These are phyloP conservation scores for Panicum hallii DNA, from an alignment of 202 grass and related monocot genomes.

Conservation along the genomic window DNA sequence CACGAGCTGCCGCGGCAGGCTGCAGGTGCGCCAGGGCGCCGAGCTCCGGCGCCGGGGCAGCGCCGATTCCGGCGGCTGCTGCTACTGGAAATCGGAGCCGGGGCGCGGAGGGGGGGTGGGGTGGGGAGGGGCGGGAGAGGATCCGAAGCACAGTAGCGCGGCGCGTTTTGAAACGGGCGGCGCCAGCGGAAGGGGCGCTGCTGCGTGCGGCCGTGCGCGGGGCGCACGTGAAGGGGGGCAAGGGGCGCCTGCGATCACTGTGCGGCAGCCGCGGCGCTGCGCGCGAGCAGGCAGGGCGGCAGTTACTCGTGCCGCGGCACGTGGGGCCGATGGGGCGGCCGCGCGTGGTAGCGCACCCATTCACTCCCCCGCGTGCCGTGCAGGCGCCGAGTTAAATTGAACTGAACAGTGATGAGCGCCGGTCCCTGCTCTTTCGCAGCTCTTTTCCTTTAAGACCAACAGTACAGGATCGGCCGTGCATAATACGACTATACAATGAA, in stretches of 20 bases:
- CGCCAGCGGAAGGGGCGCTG: background rate
- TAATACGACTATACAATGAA: background rate
- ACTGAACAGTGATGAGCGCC: background rate
- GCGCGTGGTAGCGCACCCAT: background rate
- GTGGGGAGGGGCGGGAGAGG: too few species aligned
- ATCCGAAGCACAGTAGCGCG: conserved; percentile 31
- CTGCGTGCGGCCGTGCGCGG: background rate
- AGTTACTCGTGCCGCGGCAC: conserved; percentile 28
- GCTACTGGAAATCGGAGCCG: background rate
- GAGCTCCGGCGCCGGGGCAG: conserved; percentile 18
- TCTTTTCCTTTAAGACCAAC: background rate
- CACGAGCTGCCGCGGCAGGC: conserved; percentile 26
- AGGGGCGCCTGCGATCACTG: background rate
- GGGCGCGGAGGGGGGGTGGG: background rate
- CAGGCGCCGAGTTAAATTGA: background rate
- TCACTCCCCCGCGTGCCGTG: too few species aligned
- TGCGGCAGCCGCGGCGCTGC: too few species aligned
- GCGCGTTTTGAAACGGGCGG: background rate
- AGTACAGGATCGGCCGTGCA: background rate
- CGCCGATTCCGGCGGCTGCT: background rate
- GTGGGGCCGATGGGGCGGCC: background rate
- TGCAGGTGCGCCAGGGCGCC: background rate
- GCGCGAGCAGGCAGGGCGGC: background rate
- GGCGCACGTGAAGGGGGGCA: conserved; percentile 31
- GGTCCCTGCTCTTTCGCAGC: background rate